A percentile compares a stretch with the other conserved stretches of the same genome.
Conservation (phyloP, 768 basidiomycete genomes). For the Russula dissimulans region DNA sequence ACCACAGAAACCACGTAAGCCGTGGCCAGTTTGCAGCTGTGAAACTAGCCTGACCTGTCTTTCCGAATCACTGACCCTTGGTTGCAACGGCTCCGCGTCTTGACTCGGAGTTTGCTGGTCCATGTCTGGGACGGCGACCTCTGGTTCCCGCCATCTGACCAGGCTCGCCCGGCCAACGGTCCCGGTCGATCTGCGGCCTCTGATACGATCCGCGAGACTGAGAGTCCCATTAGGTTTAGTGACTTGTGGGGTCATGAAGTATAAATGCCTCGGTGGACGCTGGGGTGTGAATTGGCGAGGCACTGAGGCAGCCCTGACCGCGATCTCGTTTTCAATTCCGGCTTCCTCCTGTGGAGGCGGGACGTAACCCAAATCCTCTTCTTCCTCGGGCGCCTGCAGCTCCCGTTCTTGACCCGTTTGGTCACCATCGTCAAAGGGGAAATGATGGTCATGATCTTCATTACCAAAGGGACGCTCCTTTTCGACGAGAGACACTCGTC, state of each 20-base stretch:
- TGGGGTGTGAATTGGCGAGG: conserved; percentile 19
- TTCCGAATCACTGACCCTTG: conserved; percentile 3
- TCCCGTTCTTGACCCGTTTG: conserved; percentile 20
- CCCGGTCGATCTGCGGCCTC: conserved; percentile 16
- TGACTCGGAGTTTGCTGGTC: not conserved
- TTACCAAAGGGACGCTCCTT: conserved; percentile 8
- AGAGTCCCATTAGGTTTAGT: conserved; percentile 15
- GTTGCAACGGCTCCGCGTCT: not conserved
- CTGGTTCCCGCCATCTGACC: conserved; percentile 47
- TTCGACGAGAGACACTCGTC: not conserved
- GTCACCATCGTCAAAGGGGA: conserved; percentile 21
- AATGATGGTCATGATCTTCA: conserved; percentile 15
- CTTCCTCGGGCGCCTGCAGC: conserved; percentile 5
- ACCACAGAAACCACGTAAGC: not conserved
- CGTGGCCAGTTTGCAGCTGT: too few relatives aligned
- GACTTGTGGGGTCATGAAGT: conserved; percentile 54
- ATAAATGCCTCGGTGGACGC: conserved; percentile 27
- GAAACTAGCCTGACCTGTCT: conserved; percentile 1
- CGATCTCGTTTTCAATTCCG: not conserved
- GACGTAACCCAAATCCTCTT: conserved; percentile 17
- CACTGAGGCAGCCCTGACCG: not conserved
- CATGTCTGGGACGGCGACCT: conserved; percentile 39
- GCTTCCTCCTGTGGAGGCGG: conserved; percentile 11
- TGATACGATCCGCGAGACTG: conserved; percentile 17
- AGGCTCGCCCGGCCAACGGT: conserved; percentile 34